Evolutionary conservation across 192 early-diverging fungal genomes (phyloP), one percentile per base, ranked within the genome.

Genomic region (Umbelopsis sp.): DNA sequence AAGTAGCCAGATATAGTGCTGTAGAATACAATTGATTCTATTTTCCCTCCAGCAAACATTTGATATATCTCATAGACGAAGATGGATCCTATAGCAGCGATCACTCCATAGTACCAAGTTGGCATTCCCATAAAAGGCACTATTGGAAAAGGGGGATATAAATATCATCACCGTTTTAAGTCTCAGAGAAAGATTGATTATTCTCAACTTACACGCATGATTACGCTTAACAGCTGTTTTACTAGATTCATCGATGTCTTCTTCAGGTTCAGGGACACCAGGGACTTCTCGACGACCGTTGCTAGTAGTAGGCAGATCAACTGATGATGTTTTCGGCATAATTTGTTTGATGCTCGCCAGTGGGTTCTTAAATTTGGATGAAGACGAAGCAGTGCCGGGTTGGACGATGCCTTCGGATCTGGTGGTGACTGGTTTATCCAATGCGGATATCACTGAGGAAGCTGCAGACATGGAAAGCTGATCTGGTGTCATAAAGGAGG

Each of bases 11-110:
- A n/a, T 17, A 75, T 24, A 10, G 68, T 25, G 11, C 44, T 38
- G 43, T 70, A 75, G 26, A 70, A 75, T 21, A 69, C 6, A 34
- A 65, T 36, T 1, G 74, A 69, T 29, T 75, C 74, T 16, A 75
- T 24, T 5, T 21, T 49, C 36, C 29, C 43, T 9, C 59, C 43
- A 34, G n/a, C 38, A 41, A 62, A 70, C 4, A 69, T 32, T 25
- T 49, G 24, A 44, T 66, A 69, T 14, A 24, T 31, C 51, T 75
- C 74, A 52, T 70, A 75, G 16, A 45, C 29, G 45, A 70, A 45
- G 11, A 52, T 38, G 12, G 34, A 25, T 29, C 56, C 56, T 20
- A 69, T 12, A 7, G 47, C 59, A 10, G 43, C 14, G 24, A 62
- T 17, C 17, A 62, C 21, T 20, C 45, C 31, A 69, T 49, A 32